Evolutionary conservation across 1,139 yeast species (phyloP).

Genomic region (Hyphopichia buzzinii): DNA sequence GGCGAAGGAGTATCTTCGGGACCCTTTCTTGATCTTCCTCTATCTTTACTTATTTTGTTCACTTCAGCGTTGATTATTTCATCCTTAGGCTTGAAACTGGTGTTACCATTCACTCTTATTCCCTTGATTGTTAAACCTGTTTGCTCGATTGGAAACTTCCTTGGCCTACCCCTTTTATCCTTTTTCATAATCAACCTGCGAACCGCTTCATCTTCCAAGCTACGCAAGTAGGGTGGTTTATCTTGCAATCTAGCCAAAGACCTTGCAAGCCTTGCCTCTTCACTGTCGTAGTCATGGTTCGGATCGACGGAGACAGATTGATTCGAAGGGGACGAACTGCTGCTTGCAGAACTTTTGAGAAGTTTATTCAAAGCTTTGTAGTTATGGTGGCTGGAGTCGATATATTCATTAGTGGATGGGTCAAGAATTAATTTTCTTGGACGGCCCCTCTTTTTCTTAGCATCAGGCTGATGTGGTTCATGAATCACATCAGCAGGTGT

Average conservation of each 20-base stretch:
- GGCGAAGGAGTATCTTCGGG: background rate
- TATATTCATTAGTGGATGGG: slow-evolving; percentile 40
- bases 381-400: slow-evolving; percentile 45
- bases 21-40: slow-evolving; percentile 18
- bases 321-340: slow-evolving; percentile 5
- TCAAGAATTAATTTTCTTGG: slow-evolving; percentile 45
- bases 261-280: slow-evolving; percentile 4
- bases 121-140: slow-evolving; percentile 50
- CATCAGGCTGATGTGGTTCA: slow-evolving; percentile 9
- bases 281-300: slow-evolving; percentile 1
- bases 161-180: slow-evolving; percentile 50
- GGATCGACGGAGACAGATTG: background rate
- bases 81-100: slow-evolving; percentile 12
- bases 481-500: slow-evolving; percentile 4
- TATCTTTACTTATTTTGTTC: slow-evolving; percentile 13
- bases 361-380: slow-evolving; percentile 39
- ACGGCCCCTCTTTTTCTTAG: slow-evolving; percentile 43
- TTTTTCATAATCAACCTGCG: slow-evolving; percentile 39
- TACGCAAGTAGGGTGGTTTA: slow-evolving; percentile 28
- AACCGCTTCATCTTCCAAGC: slow-evolving; percentile 37
- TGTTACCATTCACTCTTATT: slow-evolving; percentile 40
- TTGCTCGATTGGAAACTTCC: slow-evolving; percentile 50
- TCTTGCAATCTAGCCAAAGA: slow-evolving; percentile 22
- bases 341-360: slow-evolving; percentile 21
- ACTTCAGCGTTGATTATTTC: slow-evolving; percentile 18